Conservation (phyloP, 2,329 filamentous ascomycete genomes). For the Corniculantispora saksenae region DNA sequence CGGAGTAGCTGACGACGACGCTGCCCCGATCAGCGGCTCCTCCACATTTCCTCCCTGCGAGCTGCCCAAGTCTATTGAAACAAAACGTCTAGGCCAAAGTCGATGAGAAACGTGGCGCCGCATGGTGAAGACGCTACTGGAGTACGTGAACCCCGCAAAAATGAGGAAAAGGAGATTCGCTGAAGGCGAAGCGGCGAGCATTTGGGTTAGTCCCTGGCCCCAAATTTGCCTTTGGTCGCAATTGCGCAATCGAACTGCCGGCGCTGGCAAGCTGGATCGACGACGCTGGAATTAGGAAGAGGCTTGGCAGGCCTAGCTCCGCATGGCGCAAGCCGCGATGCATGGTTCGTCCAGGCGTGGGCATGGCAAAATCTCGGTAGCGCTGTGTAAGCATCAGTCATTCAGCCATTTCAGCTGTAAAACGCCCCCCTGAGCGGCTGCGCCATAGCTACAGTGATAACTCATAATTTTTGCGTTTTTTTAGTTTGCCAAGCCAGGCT, state of each 20-base stretch:
- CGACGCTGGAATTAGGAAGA: conserved; percentile 3
- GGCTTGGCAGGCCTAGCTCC: conserved; percentile 5
- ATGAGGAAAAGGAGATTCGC: not conserved
- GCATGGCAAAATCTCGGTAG: not conserved
- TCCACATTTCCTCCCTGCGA: not conserved
- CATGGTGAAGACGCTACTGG: not conserved
- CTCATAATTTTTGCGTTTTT: not conserved
- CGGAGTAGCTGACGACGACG: conserved; percentile 3
- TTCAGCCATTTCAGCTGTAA: not conserved
- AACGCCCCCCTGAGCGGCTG: not conserved
- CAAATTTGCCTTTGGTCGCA: not conserved
- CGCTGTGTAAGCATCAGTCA: conserved; percentile 14
- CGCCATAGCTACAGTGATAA: not conserved
- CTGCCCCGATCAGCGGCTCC: not conserved
- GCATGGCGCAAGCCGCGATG: conserved; percentile 2
- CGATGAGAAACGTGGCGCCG: conserved; percentile 1
- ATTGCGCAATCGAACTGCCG: conserved; percentile 14
- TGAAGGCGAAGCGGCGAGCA: not conserved
- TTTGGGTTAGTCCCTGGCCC: not conserved
- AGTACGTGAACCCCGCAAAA: not conserved
- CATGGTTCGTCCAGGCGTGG: conserved; percentile 5
- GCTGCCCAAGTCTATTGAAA: not conserved
- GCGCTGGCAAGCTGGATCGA: conserved; percentile 1
- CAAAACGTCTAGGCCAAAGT: not conserved
- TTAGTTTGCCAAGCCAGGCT: not conserved